These are phyloP conservation scores for Cladorrhinum sp. DNA, from an alignment of 2,329 filamentous ascomycete species.

Conservation along the genomic window DNA sequence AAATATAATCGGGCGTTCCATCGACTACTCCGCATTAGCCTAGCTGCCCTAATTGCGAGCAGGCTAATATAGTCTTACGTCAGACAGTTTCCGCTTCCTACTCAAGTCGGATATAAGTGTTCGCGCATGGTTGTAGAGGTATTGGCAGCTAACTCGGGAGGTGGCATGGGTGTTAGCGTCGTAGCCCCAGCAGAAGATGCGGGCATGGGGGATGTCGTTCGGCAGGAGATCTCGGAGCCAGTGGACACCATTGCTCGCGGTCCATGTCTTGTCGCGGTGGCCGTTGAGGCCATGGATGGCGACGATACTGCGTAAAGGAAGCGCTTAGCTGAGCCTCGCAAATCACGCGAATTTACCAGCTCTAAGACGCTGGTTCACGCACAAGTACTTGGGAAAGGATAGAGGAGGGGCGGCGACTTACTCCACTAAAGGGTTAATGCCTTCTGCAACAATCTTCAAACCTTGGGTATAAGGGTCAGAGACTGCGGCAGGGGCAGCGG, in stretches of 20 bases:
- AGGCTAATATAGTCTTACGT: conserved; percentile 7
- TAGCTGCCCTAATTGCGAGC: not conserved
- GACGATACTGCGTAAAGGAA: too few species aligned
- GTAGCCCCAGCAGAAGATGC: conserved; percentile 69
- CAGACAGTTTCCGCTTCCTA: conserved; percentile 28
- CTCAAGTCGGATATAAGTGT: conserved; percentile 35
- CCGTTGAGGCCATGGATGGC: conserved; percentile 70
- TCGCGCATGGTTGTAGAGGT: conserved; percentile 35
- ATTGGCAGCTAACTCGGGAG: too few species aligned
- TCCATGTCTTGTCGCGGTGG: conserved; percentile 62
- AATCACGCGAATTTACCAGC: too few species aligned
- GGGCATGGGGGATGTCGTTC: conserved; percentile 49
- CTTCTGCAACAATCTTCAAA: too few species aligned
- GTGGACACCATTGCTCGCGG: conserved; percentile 53
- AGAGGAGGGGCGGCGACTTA: too few species aligned
- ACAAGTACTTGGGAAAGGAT: too few species aligned
- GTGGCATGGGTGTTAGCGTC: conserved; percentile 60
- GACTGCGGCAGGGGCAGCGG: too few species aligned
- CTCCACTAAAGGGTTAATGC: too few species aligned
- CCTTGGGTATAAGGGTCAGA: too few species aligned
- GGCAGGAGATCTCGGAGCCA: conserved; percentile 69
- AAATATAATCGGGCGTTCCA: conserved; percentile 68
- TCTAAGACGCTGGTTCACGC: too few species aligned
- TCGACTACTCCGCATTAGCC: conserved; percentile 47
- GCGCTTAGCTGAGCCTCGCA: too few species aligned